A percentile compares a stretch with the other conserved stretches of the same genome.
Conservation (phyloP, 345 rosid species). For the Erucastrum elatum region DNA sequence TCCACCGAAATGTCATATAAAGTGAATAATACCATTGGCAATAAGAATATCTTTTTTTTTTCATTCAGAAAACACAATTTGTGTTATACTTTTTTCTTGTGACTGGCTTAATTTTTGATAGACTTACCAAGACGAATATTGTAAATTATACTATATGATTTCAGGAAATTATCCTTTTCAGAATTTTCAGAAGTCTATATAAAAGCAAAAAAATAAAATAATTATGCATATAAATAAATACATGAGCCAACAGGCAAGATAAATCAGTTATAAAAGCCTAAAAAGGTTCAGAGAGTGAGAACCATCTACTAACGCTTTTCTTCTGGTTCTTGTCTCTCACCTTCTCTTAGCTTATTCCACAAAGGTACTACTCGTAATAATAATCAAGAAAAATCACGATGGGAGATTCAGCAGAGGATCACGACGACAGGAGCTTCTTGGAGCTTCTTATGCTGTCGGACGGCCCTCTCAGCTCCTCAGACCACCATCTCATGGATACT, state of each 20-base stretch:
- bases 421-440: slow-evolving; percentile 50
- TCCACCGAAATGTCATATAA: background rate
- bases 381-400: slow-evolving; percentile 33
- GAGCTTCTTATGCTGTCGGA: slow-evolving; percentile 58
- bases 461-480: slow-evolving; percentile 28
- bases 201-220: background rate
- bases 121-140: background rate
- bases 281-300: background rate
- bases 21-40: background rate
- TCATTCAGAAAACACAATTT: background rate
- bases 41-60: background rate
- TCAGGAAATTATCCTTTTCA: background rate
- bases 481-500: background rate
- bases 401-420: slow-evolving; percentile 44
- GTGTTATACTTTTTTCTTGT: background rate
- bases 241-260: slow-evolving; percentile 1
- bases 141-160: background rate
- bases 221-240: background rate
- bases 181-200: background rate
- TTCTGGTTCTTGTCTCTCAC: slow-evolving; percentile 8
- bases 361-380: background rate
- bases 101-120: too few relatives aligned
- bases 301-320: slow-evolving; percentile 12
- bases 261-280: slow-evolving; percentile 21
- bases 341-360: slow-evolving; percentile 15